Percentiles rank a stretch among this genome's conserved stretches.
Conservation (phyloP, 208 protist genomes). For the Polymyxa betae region DNA sequence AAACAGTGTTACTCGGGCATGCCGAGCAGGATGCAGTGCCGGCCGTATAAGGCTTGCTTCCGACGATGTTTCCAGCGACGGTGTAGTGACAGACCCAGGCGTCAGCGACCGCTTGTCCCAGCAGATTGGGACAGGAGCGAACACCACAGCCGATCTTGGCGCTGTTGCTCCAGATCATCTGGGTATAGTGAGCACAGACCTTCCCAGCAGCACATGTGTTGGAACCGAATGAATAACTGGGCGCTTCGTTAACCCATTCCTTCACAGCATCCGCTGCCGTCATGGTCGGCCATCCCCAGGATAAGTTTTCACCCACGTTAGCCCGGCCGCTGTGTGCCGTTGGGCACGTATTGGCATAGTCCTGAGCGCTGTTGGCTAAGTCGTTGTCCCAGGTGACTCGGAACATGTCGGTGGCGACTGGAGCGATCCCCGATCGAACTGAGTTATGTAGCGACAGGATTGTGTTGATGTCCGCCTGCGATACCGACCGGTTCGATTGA, state of each 20-base stretch:
- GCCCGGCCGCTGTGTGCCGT: background rate
- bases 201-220: background rate
- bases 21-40: background rate
- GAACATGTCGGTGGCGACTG: background rate
- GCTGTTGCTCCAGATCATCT: background rate
- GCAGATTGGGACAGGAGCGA: background rate
- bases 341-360: conserved; percentile 19
- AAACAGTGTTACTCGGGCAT: background rate
- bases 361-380: background rate
- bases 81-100: conserved; percentile 45
- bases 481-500: background rate
- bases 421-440: background rate
- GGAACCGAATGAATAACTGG: background rate
- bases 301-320: conserved; percentile 11
- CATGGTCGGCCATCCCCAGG: conserved; percentile 34
- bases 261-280: background rate
- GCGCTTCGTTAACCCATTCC: conserved; percentile 21
- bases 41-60: background rate
- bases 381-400: background rate
- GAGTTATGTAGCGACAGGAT: background rate
- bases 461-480: conserved; percentile 13
- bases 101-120: background rate
- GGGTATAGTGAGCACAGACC: conserved; percentile 45
- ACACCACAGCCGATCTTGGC: background rate
- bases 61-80: background rate